Base-by-base conservation (phyloP, 768 basidiomycete genomes). In the Kondoa subrosea region DNA sequence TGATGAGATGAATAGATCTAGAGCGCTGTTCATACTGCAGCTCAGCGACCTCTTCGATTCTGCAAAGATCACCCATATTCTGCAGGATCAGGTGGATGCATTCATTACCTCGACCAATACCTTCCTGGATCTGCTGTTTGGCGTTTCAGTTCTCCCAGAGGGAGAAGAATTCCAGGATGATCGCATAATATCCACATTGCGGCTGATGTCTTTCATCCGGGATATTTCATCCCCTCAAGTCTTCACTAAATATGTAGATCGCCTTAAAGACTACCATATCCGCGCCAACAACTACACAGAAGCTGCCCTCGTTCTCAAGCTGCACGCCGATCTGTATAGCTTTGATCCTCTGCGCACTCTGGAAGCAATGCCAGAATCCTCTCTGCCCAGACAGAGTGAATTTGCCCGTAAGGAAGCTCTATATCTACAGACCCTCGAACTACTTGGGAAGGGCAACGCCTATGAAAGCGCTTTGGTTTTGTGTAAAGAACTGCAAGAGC, bases 331-430 rank as follows among this genome's bases (percentile, higher is more conserved):
- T 75, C 80, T 93, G 2, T 89, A 93, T 73, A 84, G 87, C 65
- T 97, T 93, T 92, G 85, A 89, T 77, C 79, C 87, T 21, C 85
- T 84, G 72, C 79, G 84, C 0, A 89, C 89, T 69, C 85, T 90
- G 56, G 84, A 85, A 0, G 87, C 91, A 0, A 88, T 92, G 85
- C 87, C 89, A 74, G 91, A 90, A 66, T 82, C 96, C 50, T 85
- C 87, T 21, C 79, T 96, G 50, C 92, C 91, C 0, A 87, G 89
- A 60, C 93, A 97, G 75, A 27, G 27, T 1, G 87, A 90, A 34
- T 97, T 96, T 77, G 87, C 88, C 67, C 83, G 93, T 59, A 95
- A 93, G 75, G 93, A 97, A 78, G 90, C 90, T 0, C 80, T 97
- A 1, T 90, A 87, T 72, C 81, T 95, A 57, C 80, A 92, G 67